Conservation (phyloP, 805 yeast species). For the Yarrowia bubula region DNA sequence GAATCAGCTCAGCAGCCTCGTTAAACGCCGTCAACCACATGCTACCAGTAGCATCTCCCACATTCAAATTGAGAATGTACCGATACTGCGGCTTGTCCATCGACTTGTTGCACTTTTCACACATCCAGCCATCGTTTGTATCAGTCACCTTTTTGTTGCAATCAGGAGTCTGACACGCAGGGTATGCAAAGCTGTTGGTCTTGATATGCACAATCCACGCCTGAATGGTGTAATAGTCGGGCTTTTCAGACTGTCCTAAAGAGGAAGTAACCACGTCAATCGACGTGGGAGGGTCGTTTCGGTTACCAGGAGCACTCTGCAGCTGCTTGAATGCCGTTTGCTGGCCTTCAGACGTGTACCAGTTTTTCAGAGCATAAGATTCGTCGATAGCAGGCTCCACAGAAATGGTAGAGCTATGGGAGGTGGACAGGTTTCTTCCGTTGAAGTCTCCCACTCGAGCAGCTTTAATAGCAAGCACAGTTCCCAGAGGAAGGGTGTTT, state of each 20-base stretch:
- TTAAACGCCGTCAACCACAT: slow-evolving; percentile 86
- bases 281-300: slow-evolving; percentile 56
- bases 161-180: slow-evolving; percentile 70
- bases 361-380: slow-evolving; percentile 84
- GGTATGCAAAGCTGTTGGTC: slow-evolving; percentile 78
- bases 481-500: slow-evolving; percentile 33
- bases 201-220: slow-evolving; percentile 66
- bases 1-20: slow-evolving; percentile 68
- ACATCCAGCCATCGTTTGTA: slow-evolving; percentile 79
- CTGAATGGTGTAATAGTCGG: slow-evolving; percentile 73
- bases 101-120: slow-evolving; percentile 82
- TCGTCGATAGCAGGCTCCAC: slow-evolving; percentile 87
- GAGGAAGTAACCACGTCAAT: slow-evolving; percentile 64
- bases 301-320: slow-evolving; percentile 43
- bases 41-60: slow-evolving; percentile 80
- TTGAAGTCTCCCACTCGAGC: slow-evolving; percentile 84
- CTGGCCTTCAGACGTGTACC: slow-evolving; percentile 85
- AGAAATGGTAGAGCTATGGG: slow-evolving; percentile 70
- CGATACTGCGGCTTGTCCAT: slow-evolving; percentile 72
- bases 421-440: slow-evolving; percentile 78
- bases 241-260: slow-evolving; percentile 70
- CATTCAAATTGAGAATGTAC: slow-evolving; percentile 70
- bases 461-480: slow-evolving; percentile 90
- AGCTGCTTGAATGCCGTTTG: slow-evolving; percentile 59
- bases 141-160: slow-evolving; percentile 85